Conservation (phyloP, 768 basidiomycete genomes). For the Tylopilus felleus region DNA sequence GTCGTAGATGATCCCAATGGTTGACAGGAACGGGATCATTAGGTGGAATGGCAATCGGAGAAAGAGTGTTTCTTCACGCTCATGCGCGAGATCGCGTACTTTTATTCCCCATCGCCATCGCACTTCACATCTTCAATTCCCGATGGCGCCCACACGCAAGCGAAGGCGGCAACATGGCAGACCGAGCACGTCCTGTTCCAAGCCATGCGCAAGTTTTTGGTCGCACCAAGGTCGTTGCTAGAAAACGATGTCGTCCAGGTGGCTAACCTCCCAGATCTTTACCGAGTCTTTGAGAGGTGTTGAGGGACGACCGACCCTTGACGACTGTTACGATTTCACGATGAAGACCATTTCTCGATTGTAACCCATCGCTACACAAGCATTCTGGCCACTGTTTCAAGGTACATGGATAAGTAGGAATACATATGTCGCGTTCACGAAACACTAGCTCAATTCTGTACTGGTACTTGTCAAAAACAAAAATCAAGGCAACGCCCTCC, state of each 20-base stretch:
- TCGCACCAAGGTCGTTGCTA: conserved; percentile 61
- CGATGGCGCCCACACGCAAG: conserved; percentile 39
- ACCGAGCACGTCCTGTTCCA: conserved; percentile 91
- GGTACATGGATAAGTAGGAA: background rate
- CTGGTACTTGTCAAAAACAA: background rate
- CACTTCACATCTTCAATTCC: conserved; percentile 14
- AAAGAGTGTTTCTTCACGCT: conserved; percentile 82
- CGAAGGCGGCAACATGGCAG: conserved; percentile 71
- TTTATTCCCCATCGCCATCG: conserved; percentile 62
- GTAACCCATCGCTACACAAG: background rate
- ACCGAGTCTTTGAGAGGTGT: conserved; percentile 93
- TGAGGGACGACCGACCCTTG: conserved; percentile 35
- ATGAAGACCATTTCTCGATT: background rate
- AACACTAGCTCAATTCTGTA: background rate
- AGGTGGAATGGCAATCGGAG: conserved; percentile 91
- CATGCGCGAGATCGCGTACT: conserved; percentile 86
- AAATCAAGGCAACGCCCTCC: conserved; percentile 56
- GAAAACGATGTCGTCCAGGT: conserved; percentile 81
- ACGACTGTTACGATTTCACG: conserved; percentile 1
- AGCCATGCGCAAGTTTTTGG: conserved; percentile 72
- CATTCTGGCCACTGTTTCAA: background rate
- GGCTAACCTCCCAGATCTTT: conserved; percentile 87
- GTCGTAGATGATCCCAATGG: background rate
- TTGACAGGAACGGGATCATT: background rate
- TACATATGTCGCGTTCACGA: background rate